Evolutionary conservation across 495 filamentous ascomycete genomes (phyloP).

Genomic region (Immersiella caudata): DNA sequence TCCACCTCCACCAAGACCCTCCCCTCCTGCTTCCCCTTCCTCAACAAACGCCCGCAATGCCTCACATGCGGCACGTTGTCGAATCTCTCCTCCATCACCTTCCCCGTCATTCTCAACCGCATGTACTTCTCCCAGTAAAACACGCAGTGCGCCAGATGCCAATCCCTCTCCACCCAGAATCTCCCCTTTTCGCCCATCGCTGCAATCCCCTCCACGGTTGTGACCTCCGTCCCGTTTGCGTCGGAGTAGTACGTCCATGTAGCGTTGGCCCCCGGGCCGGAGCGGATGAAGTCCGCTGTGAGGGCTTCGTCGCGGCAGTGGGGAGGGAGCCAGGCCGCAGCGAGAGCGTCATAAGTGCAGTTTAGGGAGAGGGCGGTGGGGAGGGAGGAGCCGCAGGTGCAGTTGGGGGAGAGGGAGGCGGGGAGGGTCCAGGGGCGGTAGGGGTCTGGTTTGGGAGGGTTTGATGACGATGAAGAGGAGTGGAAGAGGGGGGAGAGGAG

Average conservation of each 20-base stretch:
- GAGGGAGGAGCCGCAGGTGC: background rate
- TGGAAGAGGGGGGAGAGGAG: background rate
- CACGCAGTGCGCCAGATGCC: slow-evolving; percentile 4
- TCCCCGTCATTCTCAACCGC: background rate
- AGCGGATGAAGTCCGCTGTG: background rate
- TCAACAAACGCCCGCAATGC: background rate
- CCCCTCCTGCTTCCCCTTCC: background rate
- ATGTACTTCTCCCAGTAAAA: slow-evolving; percentile 4
- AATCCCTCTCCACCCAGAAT: background rate
- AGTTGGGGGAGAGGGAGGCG: background rate
- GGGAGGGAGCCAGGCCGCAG: slow-evolving; percentile 3
- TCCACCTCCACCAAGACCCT: background rate
- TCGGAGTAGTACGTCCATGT: background rate
- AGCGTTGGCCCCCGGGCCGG: background rate
- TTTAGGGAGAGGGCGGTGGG: background rate
- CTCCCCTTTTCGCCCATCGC: background rate
- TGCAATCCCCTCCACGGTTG: background rate
- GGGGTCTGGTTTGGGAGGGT: background rate
- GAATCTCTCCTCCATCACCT: background rate
- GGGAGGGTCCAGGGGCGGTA: slow-evolving; percentile 8
- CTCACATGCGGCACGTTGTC: background rate
- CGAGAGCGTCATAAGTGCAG: slow-evolving; percentile 5
- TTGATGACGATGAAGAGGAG: background rate
- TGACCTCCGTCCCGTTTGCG: background rate
- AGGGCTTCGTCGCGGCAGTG: slow-evolving; percentile 4